Evolutionary conservation across 129 eudicot species (phyloP).

Genomic region (Solidago caesia): DNA sequence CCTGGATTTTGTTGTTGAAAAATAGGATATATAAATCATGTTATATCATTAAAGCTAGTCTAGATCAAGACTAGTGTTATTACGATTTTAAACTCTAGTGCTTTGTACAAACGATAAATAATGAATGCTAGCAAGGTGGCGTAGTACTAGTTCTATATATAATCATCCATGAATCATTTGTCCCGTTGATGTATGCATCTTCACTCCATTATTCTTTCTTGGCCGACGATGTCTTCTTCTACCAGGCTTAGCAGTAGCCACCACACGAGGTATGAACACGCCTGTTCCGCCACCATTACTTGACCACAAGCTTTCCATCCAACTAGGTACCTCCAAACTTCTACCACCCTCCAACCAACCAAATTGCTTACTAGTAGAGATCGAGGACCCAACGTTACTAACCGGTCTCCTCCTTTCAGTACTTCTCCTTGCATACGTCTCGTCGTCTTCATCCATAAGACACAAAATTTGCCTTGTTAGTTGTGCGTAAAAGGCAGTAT

Average conservation of each 20-base stretch:
- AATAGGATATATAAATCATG: not conserved
- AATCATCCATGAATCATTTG: conserved; percentile 32
- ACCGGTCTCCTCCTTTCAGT: conserved; percentile 2
- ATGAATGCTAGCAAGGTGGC: not conserved
- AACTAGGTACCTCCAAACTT: conserved; percentile 41
- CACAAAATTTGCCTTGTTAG: conserved; percentile 57
- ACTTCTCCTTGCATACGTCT: not conserved
- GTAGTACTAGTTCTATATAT: not conserved
- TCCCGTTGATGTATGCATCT: conserved; percentile 15
- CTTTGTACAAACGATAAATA: conserved; percentile 1
- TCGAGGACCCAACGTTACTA: not conserved
- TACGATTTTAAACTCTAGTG: not conserved
- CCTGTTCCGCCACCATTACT: conserved; percentile 58
- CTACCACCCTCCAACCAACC: conserved; percentile 46
- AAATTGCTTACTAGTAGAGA: conserved; percentile 9
- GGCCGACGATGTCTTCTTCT: conserved; percentile 36
- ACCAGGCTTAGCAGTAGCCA: conserved; percentile 27
- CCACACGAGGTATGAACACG: conserved; percentile 67
- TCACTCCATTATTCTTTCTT: conserved; percentile 21
- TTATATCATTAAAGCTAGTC: not conserved
- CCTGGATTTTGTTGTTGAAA: not conserved
- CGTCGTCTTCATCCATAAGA: conserved; percentile 52
- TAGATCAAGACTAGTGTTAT: conserved; percentile 6
- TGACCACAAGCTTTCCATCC: conserved; percentile 61
- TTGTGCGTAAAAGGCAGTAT: conserved; percentile 48